phyloP scores from a whole-genome alignment of 257 asterid genomes.

The Ligustrum vulgare region DNA sequence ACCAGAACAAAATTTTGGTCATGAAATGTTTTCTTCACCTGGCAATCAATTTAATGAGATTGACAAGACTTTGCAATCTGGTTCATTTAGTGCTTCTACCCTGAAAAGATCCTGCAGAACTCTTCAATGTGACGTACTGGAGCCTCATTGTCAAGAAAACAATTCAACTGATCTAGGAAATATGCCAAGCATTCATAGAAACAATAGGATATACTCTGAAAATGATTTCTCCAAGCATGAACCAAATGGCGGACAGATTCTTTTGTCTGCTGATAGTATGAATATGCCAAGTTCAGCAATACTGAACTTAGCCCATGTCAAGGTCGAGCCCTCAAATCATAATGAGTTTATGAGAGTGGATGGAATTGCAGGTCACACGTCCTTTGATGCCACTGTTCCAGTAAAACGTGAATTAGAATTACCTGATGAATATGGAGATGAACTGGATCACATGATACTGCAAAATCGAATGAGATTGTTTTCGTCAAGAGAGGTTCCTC shows the following conservation, averaged over 20 bases:
- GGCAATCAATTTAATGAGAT: constrained; percentile 25
- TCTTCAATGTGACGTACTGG: constrained; percentile 14
- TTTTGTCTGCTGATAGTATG: constrained; percentile 23
- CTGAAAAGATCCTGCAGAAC: constrained; percentile 16
- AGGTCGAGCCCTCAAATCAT: constrained; percentile 45
- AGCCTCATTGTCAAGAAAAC: constrained; percentile 17
- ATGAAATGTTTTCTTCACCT: constrained; percentile 19
- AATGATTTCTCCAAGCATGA: constrained; percentile 21
- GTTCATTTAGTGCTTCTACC: constrained; percentile 23
- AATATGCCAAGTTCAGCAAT: constrained; percentile 20
- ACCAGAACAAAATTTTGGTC: constrained; percentile 20
- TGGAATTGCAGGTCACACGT: constrained; percentile 26
- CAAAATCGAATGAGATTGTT: constrained; percentile 59
- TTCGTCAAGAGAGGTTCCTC: constrained; percentile 38
- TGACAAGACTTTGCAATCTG: constrained; percentile 24
- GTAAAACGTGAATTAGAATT: constrained; percentile 50
- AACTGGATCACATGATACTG: constrained; percentile 71
- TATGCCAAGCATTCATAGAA: constrained; percentile 19
- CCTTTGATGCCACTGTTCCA: constrained; percentile 29
- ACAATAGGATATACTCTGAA: constrained; percentile 15
- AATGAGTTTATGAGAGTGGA: constrained; percentile 24
- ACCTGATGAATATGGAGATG: constrained; percentile 45
- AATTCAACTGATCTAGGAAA: constrained; percentile 14
- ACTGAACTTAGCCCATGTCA: constrained; percentile 35
- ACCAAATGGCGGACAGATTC: constrained; percentile 23